Evolutionary conservation across 2,329 filamentous ascomycete species (phyloP), one percentile per base, ranked within the genome.

Genomic region (Penicillium sp.): DNA sequence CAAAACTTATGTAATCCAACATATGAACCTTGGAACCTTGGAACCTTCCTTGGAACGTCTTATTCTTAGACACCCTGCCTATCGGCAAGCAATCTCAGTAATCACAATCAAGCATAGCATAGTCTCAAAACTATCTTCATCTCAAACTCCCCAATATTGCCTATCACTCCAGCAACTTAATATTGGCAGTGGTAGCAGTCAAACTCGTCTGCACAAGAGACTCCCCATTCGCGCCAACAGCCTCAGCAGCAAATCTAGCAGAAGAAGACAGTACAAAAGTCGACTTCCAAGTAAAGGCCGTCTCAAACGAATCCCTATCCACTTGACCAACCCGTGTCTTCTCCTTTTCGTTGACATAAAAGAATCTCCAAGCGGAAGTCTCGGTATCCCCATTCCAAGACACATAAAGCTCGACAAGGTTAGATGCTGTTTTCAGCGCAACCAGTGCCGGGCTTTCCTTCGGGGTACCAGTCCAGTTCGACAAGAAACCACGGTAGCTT

Each of bases 401-500:
- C 2, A 56, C 53, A 27, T 56, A 36, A 3, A 56, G 29, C n/a
- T 56, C n/a, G 0, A 56, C 40, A n/a, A 31, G 2, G 5, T 29
- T n/a, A 10, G 38, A 21, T 1, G 40, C n/a, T 7, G 13, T 27
- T 11, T 44, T 46, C 7, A 45, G 23, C 2, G 39, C 53, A 21
- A 51, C 53, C 13, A 56, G 23, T 1, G 46, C 47, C 5, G 53
- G 53, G 5, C 2, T 16, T 21, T 51, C 47, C 19, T 50, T 36
- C 3, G 53, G 53, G 0, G 40, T 57, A 0, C 69, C 74, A 1
- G 69, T 73, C 75, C 73, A 76, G 39, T 75, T 72, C n/a, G 64
- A 70, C 11, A 67, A 57, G 43, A 73, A 76, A 0, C 60, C 73
- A 10, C 75, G 70, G 58, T 76, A 76, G 55, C 69, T 75, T 56